A percentile compares a stretch with the other conserved stretches of the same genome.
Conservation (phyloP, 1,139 yeast genomes). For the Spathaspora sp. region DNA sequence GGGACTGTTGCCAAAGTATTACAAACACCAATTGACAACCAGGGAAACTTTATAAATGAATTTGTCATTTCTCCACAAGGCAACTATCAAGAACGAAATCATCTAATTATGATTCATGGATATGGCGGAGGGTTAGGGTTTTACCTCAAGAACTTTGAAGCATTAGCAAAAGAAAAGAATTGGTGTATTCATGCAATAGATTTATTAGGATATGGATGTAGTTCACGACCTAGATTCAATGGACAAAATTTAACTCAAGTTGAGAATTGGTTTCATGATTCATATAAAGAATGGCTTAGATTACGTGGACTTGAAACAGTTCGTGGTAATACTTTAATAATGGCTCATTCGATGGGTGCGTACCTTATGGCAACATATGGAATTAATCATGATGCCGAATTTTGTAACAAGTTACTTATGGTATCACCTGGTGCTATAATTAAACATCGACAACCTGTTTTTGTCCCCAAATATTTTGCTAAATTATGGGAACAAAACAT, state of each 20-base stretch:
- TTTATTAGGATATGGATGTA: conserved; percentile 74
- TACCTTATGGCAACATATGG: conserved; percentile 52
- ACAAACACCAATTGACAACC: conserved; percentile 38
- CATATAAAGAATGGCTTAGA: conserved; percentile 46
- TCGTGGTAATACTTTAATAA: conserved; percentile 36
- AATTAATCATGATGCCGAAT: conserved; percentile 37
- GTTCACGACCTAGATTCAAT: conserved; percentile 57
- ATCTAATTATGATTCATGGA: conserved; percentile 69
- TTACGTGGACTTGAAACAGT: conserved; percentile 29
- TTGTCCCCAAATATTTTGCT: conserved; percentile 63
- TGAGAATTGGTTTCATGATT: conserved; percentile 55
- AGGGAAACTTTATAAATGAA: conserved; percentile 57
- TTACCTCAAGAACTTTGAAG: conserved; percentile 59
- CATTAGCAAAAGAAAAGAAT: conserved; percentile 29
- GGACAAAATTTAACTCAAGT: conserved; percentile 28
- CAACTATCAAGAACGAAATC: conserved; percentile 33
- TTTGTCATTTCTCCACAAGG: conserved; percentile 54
- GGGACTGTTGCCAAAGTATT: conserved; percentile 36
- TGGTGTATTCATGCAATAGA: conserved; percentile 77
- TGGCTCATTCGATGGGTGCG: conserved; percentile 69
- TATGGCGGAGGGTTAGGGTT: conserved; percentile 81
- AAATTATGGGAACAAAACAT: conserved; percentile 68
- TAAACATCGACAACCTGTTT: conserved; percentile 39
- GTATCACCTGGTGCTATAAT: conserved; percentile 68
- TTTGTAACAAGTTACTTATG: conserved; percentile 49